These are phyloP conservation scores for rapeseed (Brassica napus) DNA, from an alignment of 345 rosid genomes.

Conservation along the genomic window DNA sequence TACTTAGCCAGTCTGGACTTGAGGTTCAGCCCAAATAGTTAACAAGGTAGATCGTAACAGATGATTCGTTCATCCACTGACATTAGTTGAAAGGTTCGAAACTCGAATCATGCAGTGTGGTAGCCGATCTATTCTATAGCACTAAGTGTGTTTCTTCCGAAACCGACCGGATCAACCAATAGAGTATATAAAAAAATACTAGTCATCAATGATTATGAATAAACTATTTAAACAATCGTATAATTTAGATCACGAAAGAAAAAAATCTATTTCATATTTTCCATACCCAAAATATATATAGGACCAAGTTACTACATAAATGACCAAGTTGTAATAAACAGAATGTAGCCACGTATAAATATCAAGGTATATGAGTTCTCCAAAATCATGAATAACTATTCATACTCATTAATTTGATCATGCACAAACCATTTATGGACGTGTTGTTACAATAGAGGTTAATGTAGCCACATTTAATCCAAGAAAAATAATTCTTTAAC, in stretches of 20 bases:
- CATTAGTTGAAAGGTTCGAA: too few relatives aligned
- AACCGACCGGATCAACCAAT: too few relatives aligned
- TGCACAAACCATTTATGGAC: slow-evolving; percentile 7
- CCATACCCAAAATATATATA: not conserved
- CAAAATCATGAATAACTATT: not conserved
- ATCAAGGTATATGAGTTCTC: not conserved
- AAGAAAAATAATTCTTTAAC: not conserved
- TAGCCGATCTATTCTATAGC: too few relatives aligned
- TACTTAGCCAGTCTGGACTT: too few relatives aligned
- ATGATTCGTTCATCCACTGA: too few relatives aligned
- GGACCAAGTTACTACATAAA: not conserved
- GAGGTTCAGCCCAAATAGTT: too few relatives aligned
- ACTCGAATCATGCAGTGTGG: too few relatives aligned
- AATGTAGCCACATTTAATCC: slow-evolving; percentile 20
- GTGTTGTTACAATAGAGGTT: not conserved
- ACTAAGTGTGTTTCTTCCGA: too few relatives aligned
- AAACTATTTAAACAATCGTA: not conserved
- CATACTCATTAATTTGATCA: not conserved
- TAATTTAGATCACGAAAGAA: not conserved
- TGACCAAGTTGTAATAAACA: not conserved
- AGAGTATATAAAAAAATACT: too few relatives aligned
- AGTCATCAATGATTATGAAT: not conserved
- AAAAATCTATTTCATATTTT: not conserved
- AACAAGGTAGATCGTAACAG: too few relatives aligned
- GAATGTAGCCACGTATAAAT: slow-evolving; percentile 14